Evolutionary conservation across 768 basidiomycete genomes (phyloP).

Genomic region (Suillus discolor): DNA sequence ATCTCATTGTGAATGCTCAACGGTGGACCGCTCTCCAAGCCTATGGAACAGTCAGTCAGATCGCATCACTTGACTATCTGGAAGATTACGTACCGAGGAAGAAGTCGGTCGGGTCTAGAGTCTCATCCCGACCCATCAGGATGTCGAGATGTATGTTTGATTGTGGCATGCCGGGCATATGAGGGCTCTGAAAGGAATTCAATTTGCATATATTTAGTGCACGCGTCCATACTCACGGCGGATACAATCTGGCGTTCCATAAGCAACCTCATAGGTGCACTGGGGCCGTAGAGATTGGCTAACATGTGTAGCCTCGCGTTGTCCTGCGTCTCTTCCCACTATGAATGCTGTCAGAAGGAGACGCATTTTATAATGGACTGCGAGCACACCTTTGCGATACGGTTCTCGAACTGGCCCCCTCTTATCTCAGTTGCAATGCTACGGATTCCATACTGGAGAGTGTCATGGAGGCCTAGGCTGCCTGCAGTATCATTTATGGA

Average conservation of each 20-base stretch:
- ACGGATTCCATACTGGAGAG: conserved; percentile 81
- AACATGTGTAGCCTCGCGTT: conserved; percentile 83
- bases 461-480: conserved; percentile 84
- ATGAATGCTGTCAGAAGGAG: neutral
- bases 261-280: conserved; percentile 83
- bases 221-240: conserved; percentile 50
- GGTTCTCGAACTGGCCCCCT: conserved; percentile 55
- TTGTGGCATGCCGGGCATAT: conserved; percentile 62
- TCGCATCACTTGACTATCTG: conserved; percentile 5
- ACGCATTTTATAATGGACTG: conserved; percentile 6
- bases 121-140: conserved; percentile 90
- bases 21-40: conserved; percentile 50
- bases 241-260: conserved; percentile 94
- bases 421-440: conserved; percentile 76
- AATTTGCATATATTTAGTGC: neutral
- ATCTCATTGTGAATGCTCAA: conserved; percentile 66
- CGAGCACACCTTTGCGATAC: conserved; percentile 69
- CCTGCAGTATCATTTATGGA: conserved; percentile 70
- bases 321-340: conserved; percentile 97
- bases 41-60: conserved; percentile 34
- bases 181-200: conserved; percentile 51
- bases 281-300: conserved; percentile 83
- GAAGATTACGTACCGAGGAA: conserved; percentile 61
- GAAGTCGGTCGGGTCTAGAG: conserved; percentile 75
- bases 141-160: conserved; percentile 91